phyloP scores from a whole-genome alignment of 2,329 filamentous ascomycete genomes.

The Fusarium solani-melongenae region DNA sequence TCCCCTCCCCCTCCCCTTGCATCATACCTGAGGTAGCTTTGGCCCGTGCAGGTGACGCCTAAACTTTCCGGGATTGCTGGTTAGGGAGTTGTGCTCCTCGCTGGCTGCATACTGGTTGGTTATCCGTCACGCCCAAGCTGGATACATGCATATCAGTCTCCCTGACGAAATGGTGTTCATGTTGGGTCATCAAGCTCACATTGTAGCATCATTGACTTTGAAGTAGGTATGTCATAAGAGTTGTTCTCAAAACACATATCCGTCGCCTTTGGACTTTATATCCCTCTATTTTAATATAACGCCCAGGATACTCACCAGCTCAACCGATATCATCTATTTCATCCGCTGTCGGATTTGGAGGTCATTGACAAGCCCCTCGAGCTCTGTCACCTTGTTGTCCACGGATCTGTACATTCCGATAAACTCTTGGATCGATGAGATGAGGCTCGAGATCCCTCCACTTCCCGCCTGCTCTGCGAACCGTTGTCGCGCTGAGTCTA shows the following conservation, averaged over 20 bases:
- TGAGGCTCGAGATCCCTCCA: slow-evolving; percentile 57
- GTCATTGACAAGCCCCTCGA: slow-evolving; percentile 52
- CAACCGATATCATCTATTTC: slow-evolving; percentile 11
- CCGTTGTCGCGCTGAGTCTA: slow-evolving; percentile 55
- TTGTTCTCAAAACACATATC: not conserved
- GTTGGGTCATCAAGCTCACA: not conserved
- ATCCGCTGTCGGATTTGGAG: slow-evolving; percentile 43
- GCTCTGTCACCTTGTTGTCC: slow-evolving; percentile 56
- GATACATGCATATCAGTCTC: not conserved
- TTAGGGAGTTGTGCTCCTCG: slow-evolving; percentile 4
- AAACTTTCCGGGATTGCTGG: slow-evolving; percentile 14
- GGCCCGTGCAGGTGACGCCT: slow-evolving; percentile 9
- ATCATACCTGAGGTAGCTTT: slow-evolving; percentile 34
- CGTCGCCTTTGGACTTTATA: not conserved
- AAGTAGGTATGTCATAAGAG: not conserved
- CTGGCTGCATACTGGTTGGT: slow-evolving; percentile 9
- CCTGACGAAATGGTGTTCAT: not conserved
- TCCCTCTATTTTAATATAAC: slow-evolving; percentile 21
- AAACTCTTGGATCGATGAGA: slow-evolving; percentile 66
- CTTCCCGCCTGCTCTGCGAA: slow-evolving; percentile 56
- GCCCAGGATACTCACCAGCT: not conserved
- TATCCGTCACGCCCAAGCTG: not conserved
- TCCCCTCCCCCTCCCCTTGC: slow-evolving; percentile 38
- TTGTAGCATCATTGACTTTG: not conserved
- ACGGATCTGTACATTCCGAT: slow-evolving; percentile 62